Evolutionary conservation across 192 early-diverging fungal species (phyloP).

Genomic region (Podila clonocystis): DNA sequence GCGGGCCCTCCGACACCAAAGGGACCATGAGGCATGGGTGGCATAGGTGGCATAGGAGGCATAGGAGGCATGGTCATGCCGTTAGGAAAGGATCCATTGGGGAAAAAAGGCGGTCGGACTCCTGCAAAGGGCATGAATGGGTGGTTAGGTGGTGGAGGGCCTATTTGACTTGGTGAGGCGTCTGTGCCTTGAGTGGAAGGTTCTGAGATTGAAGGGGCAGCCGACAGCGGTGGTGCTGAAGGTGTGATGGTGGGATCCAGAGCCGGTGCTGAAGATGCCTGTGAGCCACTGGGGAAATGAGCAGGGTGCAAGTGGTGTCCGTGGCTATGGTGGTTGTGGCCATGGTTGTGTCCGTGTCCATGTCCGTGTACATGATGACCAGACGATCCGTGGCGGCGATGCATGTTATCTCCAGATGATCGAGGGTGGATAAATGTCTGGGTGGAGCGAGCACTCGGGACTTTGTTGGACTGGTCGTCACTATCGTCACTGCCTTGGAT

Average conservation of each 20-base stretch:
- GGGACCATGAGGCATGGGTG: neutral
- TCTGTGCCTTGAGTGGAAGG: neutral
- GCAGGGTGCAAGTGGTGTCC: neutral
- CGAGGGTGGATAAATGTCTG: neutral
- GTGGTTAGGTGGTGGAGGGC: neutral
- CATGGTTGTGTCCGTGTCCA: neutral
- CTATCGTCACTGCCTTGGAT: neutral
- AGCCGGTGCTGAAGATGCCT: too few relatives aligned
- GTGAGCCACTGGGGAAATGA: neutral
- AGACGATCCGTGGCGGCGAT: neutral
- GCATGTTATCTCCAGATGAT: neutral
- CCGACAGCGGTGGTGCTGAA: constrained; percentile 9
- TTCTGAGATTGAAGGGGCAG: neutral
- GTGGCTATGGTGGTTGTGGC: constrained; percentile 1
- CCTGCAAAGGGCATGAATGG: neutral
- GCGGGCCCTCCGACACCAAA: too few relatives aligned
- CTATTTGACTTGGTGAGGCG: too few relatives aligned
- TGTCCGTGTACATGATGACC: constrained; percentile 3
- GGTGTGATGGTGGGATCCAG: neutral
- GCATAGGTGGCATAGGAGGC: neutral
- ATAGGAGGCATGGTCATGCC: neutral
- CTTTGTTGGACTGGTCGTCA: neutral
- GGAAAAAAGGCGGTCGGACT: neutral
- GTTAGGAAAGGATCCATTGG: neutral
- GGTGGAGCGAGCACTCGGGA: neutral